phyloP scores from a whole-genome alignment of 169 alveolate genomes.

The Plasmodium cynomolgi region DNA sequence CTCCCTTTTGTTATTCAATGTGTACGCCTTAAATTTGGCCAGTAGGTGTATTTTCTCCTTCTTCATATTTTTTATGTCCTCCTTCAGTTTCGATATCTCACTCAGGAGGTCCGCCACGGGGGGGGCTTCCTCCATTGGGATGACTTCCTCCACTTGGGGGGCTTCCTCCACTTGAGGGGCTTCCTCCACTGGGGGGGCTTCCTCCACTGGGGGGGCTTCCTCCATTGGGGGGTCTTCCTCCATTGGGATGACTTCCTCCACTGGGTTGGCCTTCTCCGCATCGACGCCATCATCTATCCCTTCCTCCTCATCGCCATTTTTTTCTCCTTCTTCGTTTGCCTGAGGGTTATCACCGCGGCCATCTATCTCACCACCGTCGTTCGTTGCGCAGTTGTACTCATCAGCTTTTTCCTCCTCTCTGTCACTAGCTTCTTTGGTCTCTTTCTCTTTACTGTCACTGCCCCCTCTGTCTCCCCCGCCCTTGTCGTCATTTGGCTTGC shows the following conservation, averaged over 20 bases:
- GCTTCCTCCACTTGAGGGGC: neutral
- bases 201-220: neutral
- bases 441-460: neutral
- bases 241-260: neutral
- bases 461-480: neutral
- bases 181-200: neutral
- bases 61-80: slow-evolving; percentile 45
- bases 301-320: neutral
- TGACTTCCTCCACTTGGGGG: neutral
- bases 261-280: neutral
- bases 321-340: neutral
- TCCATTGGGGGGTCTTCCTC: neutral
- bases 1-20: slow-evolving; percentile 61
- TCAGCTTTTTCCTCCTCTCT: neutral
- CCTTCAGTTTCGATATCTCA: slow-evolving; percentile 11
- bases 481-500: neutral
- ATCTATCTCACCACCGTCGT: neutral
- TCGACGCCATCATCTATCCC: neutral
- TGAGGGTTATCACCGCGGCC: neutral
- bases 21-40: slow-evolving; percentile 59
- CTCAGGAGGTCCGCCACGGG: neutral
- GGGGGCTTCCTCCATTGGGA: neutral
- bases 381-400: neutral
- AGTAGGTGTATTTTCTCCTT: slow-evolving; percentile 58
- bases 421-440: neutral